A percentile compares a stretch with the other conserved stretches of the same genome.
Conservation (phyloP, 306 rosid species). For the Inga laurina region DNA sequence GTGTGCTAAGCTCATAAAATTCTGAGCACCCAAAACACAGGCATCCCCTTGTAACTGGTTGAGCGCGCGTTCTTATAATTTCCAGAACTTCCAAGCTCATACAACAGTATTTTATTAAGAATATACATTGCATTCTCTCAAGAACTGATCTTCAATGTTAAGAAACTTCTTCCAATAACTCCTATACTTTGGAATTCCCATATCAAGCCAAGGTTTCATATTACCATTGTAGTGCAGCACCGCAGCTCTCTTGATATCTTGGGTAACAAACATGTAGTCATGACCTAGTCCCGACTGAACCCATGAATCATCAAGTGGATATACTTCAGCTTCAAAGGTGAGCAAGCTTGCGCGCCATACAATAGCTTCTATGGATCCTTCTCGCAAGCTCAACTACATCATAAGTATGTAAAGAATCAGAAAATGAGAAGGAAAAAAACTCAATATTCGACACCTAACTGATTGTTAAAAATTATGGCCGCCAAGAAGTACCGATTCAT, state of each 20-base stretch:
- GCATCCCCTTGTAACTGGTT: slow-evolving; percentile 46
- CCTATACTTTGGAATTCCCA: slow-evolving; percentile 86
- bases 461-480: not conserved
- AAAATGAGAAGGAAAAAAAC: slow-evolving; percentile 12
- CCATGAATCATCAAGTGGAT: slow-evolving; percentile 70
- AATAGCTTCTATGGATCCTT: slow-evolving; percentile 40
- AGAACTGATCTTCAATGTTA: slow-evolving; percentile 77
- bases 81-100: slow-evolving; percentile 46
- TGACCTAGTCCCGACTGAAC: slow-evolving; percentile 79
- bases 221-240: slow-evolving; percentile 92
- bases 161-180: slow-evolving; percentile 79
- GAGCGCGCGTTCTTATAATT: slow-evolving; percentile 43
- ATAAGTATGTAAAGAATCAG: slow-evolving; percentile 34
- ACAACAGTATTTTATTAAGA: slow-evolving; percentile 53
- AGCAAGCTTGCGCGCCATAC: slow-evolving; percentile 84
- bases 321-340: slow-evolving; percentile 65
- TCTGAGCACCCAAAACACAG: slow-evolving; percentile 49
- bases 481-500: not conserved
- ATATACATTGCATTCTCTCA: slow-evolving; percentile 93
- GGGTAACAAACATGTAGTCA: slow-evolving; percentile 55
- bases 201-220: slow-evolving; percentile 98
- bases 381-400: slow-evolving; percentile 47
- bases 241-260: slow-evolving; percentile 35
- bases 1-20: slow-evolving; percentile 49
- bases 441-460: slow-evolving; percentile 13